Evolutionary conservation across 129 eudicot species (phyloP).

Genomic region (Cynara cardunculus): DNA sequence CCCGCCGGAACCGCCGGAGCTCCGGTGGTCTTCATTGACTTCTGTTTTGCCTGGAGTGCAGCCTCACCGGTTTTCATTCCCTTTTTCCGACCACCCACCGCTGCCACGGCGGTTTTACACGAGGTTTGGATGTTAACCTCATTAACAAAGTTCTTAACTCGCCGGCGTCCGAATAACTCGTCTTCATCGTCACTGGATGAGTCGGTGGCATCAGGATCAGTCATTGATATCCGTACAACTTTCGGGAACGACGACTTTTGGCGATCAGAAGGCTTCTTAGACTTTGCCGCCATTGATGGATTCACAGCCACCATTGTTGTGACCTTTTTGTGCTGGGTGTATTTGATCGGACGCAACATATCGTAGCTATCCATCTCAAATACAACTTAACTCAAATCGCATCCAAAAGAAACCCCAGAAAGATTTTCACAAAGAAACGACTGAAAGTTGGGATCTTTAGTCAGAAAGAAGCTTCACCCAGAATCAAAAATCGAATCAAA

Average conservation of each 20-base stretch:
- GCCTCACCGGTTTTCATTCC: background rate
- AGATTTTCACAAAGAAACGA: background rate
- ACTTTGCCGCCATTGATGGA: slow-evolving; percentile 1
- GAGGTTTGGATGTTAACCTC: slow-evolving; percentile 52
- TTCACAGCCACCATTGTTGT: slow-evolving; percentile 37
- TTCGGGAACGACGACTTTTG: slow-evolving; percentile 18
- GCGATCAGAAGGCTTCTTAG: slow-evolving; percentile 1
- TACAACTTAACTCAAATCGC: slow-evolving; percentile 6
- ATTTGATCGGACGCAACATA: slow-evolving; percentile 59
- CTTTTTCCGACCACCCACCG: slow-evolving; percentile 22
- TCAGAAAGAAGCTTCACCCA: slow-evolving; percentile 41
- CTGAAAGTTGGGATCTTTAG: slow-evolving; percentile 10
- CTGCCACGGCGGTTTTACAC: background rate
- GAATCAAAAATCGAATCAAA: slow-evolving; percentile 16
- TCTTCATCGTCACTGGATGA: slow-evolving; percentile 89
- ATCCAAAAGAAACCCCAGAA: background rate
- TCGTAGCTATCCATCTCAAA: slow-evolving; percentile 41
- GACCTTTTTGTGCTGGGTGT: slow-evolving; percentile 59
- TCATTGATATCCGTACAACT: slow-evolving; percentile 55
- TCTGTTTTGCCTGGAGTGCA: slow-evolving; percentile 18
- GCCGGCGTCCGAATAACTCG: slow-evolving; percentile 51
- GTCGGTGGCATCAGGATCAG: slow-evolving; percentile 91
- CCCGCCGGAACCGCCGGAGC: slow-evolving; percentile 29
- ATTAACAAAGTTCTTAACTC: slow-evolving; percentile 54
- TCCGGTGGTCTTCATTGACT: slow-evolving; percentile 30